Percentiles rank a stretch among this genome's conserved stretches.
phyloP scores from a whole-genome alignment of 345 rosid genomes.

The Pistacia integerrima region DNA sequence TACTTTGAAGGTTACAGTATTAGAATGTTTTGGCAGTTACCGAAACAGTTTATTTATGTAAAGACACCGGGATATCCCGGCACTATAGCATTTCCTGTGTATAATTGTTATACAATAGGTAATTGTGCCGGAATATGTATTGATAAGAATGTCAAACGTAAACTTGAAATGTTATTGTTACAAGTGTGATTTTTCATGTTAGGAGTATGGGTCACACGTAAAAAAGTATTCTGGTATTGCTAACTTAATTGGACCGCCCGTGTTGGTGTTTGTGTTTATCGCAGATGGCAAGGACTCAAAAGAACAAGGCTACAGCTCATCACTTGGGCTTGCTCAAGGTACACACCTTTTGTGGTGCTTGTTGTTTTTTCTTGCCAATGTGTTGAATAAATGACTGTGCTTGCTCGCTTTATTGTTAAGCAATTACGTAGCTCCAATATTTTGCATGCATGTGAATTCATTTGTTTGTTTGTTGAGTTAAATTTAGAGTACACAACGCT shows the following conservation, averaged over 20 bases:
- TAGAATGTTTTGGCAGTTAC: too few species aligned
- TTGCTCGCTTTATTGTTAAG: background rate
- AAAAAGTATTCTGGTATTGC: too few species aligned
- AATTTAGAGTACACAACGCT: too few species aligned
- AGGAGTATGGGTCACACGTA: too few species aligned
- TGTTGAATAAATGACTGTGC: background rate
- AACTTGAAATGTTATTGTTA: background rate
- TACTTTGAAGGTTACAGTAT: too few species aligned
- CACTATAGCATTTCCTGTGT: too few species aligned
- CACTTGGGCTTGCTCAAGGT: constrained; percentile 98
- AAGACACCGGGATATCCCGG: too few species aligned
- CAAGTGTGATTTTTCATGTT: background rate
- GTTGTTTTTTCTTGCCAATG: background rate
- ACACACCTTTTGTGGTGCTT: background rate
- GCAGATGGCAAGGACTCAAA: constrained; percentile 98
- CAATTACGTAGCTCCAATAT: background rate
- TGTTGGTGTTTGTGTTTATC: constrained; percentile 10
- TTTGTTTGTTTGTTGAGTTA: background rate
- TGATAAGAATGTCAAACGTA: too few species aligned
- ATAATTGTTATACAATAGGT: too few species aligned
- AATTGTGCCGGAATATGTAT: too few species aligned
- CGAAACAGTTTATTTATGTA: too few species aligned
- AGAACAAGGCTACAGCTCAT: constrained; percentile 98
- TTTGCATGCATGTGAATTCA: background rate
- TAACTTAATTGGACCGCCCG: too few species aligned